A percentile compares a stretch with the other conserved stretches of the same genome.
These are phyloP conservation scores for Adiantum capillusveneris DNA, from an alignment of 75 land plant species.

Conservation along the genomic window DNA sequence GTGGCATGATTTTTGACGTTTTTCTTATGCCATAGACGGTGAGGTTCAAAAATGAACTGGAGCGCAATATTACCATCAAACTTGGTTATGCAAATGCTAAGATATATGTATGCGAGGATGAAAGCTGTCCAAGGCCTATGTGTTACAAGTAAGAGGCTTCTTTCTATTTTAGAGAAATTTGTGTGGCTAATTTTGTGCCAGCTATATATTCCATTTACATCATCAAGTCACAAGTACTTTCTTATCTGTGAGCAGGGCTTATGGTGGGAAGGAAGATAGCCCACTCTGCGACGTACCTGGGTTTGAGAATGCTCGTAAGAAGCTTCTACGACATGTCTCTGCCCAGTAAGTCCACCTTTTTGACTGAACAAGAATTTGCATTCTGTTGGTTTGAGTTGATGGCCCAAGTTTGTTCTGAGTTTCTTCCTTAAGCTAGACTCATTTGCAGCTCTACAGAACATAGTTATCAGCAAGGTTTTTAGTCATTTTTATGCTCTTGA, in stretches of 20 bases:
- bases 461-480: no score
- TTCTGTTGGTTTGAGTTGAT: no score
- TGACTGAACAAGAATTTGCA: not conserved
- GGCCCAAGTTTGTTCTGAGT: no score
- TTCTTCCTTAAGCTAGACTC: no score
- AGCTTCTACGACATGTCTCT: conserved; percentile 90
- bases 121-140: conserved; percentile 85
- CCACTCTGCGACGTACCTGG: conserved; percentile 93
- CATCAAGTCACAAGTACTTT: not conserved
- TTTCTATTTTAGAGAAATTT: no score
- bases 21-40: conserved; percentile 56
- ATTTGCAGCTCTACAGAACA: no score
- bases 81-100: conserved; percentile 98
- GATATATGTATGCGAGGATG: conserved; percentile 97
- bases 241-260: conserved; percentile 47
- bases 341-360: conserved; percentile 62
- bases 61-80: conserved; percentile 94
- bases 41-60: conserved; percentile 94
- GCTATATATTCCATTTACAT: not conserved
- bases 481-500: no score
- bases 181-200: no score
- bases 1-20: no score
- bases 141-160: conserved; percentile 90
- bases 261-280: conserved; percentile 92
- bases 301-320: conserved; percentile 80